Evolutionary conservation across 2,329 filamentous ascomycete species (phyloP).

Genomic region (Aspergillus quadricinctus): DNA sequence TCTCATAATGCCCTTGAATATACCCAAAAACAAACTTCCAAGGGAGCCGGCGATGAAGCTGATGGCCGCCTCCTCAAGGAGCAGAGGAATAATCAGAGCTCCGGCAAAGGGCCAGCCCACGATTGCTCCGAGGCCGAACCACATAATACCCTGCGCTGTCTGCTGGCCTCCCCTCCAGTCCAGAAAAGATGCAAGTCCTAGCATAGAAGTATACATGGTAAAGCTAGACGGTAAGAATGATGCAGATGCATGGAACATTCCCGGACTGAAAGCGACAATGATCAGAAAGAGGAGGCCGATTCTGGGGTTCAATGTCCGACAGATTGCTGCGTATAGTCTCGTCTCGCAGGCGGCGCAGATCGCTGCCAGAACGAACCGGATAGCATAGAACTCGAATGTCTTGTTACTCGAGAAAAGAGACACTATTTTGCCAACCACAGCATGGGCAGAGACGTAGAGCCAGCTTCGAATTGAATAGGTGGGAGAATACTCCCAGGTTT

Average conservation of each 20-base stretch:
- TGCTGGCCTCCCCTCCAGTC: conserved; percentile 77
- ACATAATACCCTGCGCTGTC: conserved; percentile 79
- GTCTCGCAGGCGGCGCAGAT: conserved; percentile 79
- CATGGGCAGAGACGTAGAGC: conserved; percentile 81
- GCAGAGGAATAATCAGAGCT: conserved; percentile 73
- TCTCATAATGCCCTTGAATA: conserved; percentile 63
- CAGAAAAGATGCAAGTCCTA: conserved; percentile 85
- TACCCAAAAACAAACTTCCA: conserved; percentile 55
- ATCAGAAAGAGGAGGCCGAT: conserved; percentile 82
- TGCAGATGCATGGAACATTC: conserved; percentile 87
- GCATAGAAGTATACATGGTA: conserved; percentile 88
- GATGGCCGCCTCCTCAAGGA: conserved; percentile 69
- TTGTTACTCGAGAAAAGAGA: conserved; percentile 52
- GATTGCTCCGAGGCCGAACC: conserved; percentile 80
- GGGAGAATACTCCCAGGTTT: conserved; percentile 98
- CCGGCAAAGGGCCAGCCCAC: conserved; percentile 94
- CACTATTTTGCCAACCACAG: conserved; percentile 63
- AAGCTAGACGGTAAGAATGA: conserved; percentile 92
- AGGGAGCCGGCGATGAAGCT: conserved; percentile 53
- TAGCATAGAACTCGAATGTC: conserved; percentile 73
- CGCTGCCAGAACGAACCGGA: conserved; percentile 71
- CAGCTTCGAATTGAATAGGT: conserved; percentile 93
- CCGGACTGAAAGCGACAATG: conserved; percentile 72
- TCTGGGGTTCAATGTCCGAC: conserved; percentile 70
- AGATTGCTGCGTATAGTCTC: conserved; percentile 72